Evolutionary conservation across 116 monocot species (phyloP), one percentile per base, ranked within the genome.

Genomic region (Iris pallida): DNA sequence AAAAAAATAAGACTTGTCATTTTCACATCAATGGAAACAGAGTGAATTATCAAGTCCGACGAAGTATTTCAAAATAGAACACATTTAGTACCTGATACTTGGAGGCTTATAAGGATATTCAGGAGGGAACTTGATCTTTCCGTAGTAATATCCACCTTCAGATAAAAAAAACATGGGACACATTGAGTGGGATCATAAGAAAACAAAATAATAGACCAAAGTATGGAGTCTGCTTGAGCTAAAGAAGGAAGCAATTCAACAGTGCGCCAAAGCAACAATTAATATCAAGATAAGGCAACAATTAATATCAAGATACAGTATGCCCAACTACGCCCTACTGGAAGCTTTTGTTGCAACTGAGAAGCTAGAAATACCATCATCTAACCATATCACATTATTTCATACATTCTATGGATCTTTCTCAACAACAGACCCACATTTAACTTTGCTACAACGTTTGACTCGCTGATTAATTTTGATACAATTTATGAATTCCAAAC

Each of bases 41-140:
- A 56, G 53, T 65, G 10, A 65, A 45, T 53, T 52, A 17, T 52
- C 5, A 19, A 53, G 47, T 47, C 2, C 47, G 10, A 1, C 51
- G 3, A 30, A 30, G 30, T 30, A 16, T 57, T n/a, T 6, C 14
- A 57, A 57, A 57, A 57, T 11, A 16, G 16, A 11, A 6, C 6
- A 5, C 13, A 57, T 66, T 49, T 4, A 6, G 44, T 83, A 95
- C 95, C 90, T 91, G 63, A 95, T 95, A 62, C 95, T 91, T 45
- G 95, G 95, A 69, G 95, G 95, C 64, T 91, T 95, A 73, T 77
- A 91, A 52, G 95, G 95, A 81, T 91, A 95, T 47, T 95, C 95
- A 49, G 79, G 78, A 63, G 95, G 91, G 76, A 95, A 95, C 64
- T 91, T 95, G 64, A 95, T 86, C 74, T 91, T 95, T 61, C 95